These are phyloP conservation scores for Boletus sensibilis DNA, from an alignment of 768 basidiomycete species.

Conservation along the genomic window DNA sequence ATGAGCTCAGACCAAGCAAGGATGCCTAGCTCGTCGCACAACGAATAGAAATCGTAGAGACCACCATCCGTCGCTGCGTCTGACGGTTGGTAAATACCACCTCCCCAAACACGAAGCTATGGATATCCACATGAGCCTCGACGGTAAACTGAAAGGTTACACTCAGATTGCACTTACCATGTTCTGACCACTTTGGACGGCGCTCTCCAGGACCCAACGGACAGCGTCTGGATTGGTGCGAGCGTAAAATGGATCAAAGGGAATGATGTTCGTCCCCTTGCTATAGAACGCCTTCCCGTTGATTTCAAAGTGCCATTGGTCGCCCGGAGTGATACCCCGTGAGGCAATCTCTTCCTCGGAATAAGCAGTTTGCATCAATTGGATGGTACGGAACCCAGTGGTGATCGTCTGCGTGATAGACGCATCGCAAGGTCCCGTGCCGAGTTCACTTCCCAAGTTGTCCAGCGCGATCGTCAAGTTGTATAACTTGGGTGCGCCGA, in stretches of 20 bases:
- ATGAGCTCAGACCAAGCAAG: too few species aligned
- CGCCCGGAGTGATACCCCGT: slow-evolving; percentile 56
- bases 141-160: too few species aligned
- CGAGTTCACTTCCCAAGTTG: slow-evolving; percentile 15
- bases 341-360: slow-evolving; percentile 41
- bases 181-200: too few species aligned
- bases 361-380: slow-evolving; percentile 50
- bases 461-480: slow-evolving; percentile 46
- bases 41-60: too few species aligned
- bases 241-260: slow-evolving; percentile 60
- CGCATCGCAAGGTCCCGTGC: slow-evolving; percentile 9
- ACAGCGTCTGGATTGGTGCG: slow-evolving; percentile 49
- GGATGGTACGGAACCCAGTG: slow-evolving; percentile 60
- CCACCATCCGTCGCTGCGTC: too few species aligned
- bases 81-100: too few species aligned
- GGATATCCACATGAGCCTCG: too few species aligned
- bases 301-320: slow-evolving; percentile 60
- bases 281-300: slow-evolving; percentile 43
- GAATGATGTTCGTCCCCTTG: slow-evolving; percentile 47
- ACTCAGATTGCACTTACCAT: too few species aligned
- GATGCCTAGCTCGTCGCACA: too few species aligned
- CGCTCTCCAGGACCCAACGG: slow-evolving; percentile 44
- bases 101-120: too few species aligned
- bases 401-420: slow-evolving; percentile 41
- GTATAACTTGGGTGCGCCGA: slow-evolving; percentile 55